phyloP scores from a whole-genome alignment of 441 rosid genomes.

The Adansonia madagascariensis region DNA sequence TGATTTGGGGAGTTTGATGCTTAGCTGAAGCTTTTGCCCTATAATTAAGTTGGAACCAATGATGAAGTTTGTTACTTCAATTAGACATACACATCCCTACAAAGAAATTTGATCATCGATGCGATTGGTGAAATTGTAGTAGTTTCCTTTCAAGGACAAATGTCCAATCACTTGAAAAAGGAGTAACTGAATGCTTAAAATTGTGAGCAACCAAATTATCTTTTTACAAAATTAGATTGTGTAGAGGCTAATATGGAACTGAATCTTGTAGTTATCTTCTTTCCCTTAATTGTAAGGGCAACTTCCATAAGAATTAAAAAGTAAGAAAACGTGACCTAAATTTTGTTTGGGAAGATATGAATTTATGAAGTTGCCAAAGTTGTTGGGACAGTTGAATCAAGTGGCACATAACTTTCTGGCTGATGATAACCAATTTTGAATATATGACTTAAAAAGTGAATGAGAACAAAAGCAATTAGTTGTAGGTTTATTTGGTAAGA shows the following conservation, averaged over 20 bases:
- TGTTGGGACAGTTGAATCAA: conserved; percentile 7
- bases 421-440: neutral
- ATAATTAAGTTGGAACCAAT: conserved; percentile 25
- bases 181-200: neutral
- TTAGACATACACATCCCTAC: conserved; percentile 11
- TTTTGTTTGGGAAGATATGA: neutral
- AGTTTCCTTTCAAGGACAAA: neutral
- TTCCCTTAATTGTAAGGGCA: neutral
- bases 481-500: neutral
- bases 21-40: conserved; percentile 13
- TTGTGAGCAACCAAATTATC: neutral
- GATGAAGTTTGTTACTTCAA: conserved; percentile 23
- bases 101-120: neutral
- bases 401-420: neutral
- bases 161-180: neutral
- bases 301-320: neutral
- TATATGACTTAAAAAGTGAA: neutral
- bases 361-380: neutral
- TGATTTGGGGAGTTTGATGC: neutral
- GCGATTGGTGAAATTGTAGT: neutral
- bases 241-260: neutral
- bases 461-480: neutral
- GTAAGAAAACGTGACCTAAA: neutral
- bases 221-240: no score
- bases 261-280: neutral